phyloP scores from a whole-genome alignment of 257 asterid genomes.

The Rhazya stricta region DNA sequence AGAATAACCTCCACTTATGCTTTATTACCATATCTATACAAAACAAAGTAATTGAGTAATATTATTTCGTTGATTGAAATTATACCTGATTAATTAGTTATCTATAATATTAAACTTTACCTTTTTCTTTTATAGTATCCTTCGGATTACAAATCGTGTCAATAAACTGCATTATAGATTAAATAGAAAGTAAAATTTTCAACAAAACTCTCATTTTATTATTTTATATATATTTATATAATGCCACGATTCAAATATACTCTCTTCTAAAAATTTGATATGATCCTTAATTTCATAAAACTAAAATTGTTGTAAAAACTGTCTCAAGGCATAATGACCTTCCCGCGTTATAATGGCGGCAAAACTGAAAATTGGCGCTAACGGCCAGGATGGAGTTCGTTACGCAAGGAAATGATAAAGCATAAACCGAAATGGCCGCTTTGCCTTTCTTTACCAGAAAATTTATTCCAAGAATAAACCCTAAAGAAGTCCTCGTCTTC shows the following conservation, averaged over 20 bases:
- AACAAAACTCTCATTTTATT: too few species aligned
- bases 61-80: background rate
- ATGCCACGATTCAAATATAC: too few species aligned
- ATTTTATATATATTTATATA: too few species aligned
- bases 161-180: too few species aligned
- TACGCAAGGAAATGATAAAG: background rate
- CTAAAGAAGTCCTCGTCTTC: constrained; percentile 27
- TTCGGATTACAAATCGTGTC: too few species aligned
- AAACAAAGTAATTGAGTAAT: background rate
- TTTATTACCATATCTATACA: constrained; percentile 20
- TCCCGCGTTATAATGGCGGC: constrained; percentile 17
- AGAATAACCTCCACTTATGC: background rate
- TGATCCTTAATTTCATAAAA: too few species aligned
- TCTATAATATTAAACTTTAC: too few species aligned
- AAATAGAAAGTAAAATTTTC: too few species aligned
- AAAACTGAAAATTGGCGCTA: background rate
- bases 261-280: too few species aligned
- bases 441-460: constrained; percentile 28
- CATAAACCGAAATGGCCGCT: constrained; percentile 40
- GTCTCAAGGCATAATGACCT: constrained; percentile 6
- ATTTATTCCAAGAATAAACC: constrained; percentile 34
- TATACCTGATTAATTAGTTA: too few species aligned
- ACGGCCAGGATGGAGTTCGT: background rate
- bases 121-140: too few species aligned
- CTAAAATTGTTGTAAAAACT: background rate